These are phyloP conservation scores for Artemisia tridentata DNA, from an alignment of 129 eudicot genomes.

Conservation along the genomic window DNA sequence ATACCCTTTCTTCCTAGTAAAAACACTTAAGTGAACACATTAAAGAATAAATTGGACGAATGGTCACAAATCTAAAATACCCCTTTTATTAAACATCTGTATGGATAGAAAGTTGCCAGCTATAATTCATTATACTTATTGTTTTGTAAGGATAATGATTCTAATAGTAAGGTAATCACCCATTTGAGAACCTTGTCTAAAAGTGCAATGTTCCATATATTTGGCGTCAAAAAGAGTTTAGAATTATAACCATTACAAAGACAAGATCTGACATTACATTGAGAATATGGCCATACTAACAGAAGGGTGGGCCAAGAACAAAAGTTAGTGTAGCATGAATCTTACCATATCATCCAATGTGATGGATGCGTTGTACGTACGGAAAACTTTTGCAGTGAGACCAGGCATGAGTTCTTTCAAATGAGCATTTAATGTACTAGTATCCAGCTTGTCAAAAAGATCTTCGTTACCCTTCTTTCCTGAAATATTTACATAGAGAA, in stretches of 20 bases:
- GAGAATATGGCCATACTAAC: background rate
- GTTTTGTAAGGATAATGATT: too few species aligned
- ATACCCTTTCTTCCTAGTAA: background rate
- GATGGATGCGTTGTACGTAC: slow-evolving; percentile 96
- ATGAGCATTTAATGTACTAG: slow-evolving; percentile 90
- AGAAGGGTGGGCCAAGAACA: slow-evolving; percentile 7
- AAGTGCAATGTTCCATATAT: too few species aligned
- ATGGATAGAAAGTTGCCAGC: too few species aligned
- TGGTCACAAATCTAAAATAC: background rate
- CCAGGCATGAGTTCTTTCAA: slow-evolving; percentile 97
- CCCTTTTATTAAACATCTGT: background rate
- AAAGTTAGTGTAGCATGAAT: background rate
- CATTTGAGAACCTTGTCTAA: too few species aligned
- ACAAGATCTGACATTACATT: too few species aligned
- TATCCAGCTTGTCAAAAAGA: slow-evolving; percentile 87
- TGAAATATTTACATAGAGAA: slow-evolving; percentile 22
- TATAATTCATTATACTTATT: too few species aligned
- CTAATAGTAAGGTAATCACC: too few species aligned
- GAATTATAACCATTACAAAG: too few species aligned
- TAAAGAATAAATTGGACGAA: too few species aligned
- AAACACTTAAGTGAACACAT: background rate
- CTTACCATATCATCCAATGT: slow-evolving; percentile 97
- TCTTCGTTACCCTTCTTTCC: slow-evolving; percentile 78
- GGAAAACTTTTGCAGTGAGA: slow-evolving; percentile 96
- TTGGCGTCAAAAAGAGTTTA: too few species aligned